Conservation (phyloP, 192 early-diverging fungal genomes). For the Rhizophagus prolifer region DNA sequence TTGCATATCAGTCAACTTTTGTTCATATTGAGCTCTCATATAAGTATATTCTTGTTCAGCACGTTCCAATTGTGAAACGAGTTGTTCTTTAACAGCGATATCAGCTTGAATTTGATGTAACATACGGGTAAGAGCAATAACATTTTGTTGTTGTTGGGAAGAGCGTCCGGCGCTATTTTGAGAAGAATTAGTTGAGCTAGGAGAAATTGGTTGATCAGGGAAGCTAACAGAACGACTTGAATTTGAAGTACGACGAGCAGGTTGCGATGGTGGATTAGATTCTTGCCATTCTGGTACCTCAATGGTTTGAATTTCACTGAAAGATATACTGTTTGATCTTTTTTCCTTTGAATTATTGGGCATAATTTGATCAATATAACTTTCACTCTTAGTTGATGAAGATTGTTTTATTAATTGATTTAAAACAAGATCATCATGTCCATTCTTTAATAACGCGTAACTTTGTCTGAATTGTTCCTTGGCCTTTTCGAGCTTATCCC, state of each 20-base stretch:
- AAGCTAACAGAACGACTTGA: constrained; percentile 28
- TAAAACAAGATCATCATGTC: constrained; percentile 28
- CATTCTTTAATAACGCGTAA: constrained; percentile 37
- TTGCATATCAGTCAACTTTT: constrained; percentile 62
- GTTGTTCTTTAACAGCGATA: constrained; percentile 60
- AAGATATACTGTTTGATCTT: constrained; percentile 15
- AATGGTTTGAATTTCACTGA: constrained; percentile 29
- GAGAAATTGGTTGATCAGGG: constrained; percentile 16
- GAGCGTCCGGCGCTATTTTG: constrained; percentile 24
- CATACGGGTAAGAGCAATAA: constrained; percentile 37
- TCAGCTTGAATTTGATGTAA: constrained; percentile 62
- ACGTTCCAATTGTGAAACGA: constrained; percentile 55
- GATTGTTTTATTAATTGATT: constrained; percentile 18
- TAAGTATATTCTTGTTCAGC: constrained; percentile 55
- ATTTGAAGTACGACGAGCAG: constrained; percentile 12
- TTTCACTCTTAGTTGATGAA: constrained; percentile 29
- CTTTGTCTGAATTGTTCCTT: constrained; percentile 44
- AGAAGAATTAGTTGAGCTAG: constrained; percentile 18
- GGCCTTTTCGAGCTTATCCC: constrained; percentile 40
- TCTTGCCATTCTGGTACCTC: constrained; percentile 30
- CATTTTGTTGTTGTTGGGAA: constrained; percentile 34
- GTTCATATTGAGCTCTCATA: constrained; percentile 68
- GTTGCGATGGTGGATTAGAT: constrained; percentile 12
- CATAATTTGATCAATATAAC: constrained; percentile 32
- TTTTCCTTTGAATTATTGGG: neutral